Percentiles rank a stretch among this genome's conserved stretches.
Evolutionary conservation across 2,329 filamentous ascomycete genomes (phyloP).

Genomic region (Pseudonectria buxi): DNA sequence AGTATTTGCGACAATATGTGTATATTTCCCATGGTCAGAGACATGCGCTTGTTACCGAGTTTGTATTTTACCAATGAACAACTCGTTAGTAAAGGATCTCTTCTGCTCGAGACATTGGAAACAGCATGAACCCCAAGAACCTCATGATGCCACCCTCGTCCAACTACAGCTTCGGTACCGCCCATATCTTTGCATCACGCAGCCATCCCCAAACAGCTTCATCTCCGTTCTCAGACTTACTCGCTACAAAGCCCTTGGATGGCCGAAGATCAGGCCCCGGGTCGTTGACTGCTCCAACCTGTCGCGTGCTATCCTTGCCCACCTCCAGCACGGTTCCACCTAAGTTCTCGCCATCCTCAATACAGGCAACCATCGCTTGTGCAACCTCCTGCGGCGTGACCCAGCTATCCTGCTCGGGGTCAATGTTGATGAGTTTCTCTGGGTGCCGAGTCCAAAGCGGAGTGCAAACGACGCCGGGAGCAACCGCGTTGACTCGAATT

Average conservation of each 20-base stretch:
- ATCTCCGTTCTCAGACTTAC: constrained; percentile 21
- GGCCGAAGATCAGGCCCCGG: constrained; percentile 29
- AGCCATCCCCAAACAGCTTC: constrained; percentile 23
- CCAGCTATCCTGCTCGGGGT: constrained; percentile 31
- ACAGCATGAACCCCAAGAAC: too few species aligned
- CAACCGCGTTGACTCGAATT: constrained; percentile 37
- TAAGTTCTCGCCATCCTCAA: constrained; percentile 25
- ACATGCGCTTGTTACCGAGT: too few species aligned
- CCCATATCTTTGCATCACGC: constrained; percentile 20
- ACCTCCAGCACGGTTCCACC: constrained; percentile 39
- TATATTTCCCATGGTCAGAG: too few species aligned
- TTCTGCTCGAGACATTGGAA: too few species aligned
- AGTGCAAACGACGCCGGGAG: constrained; percentile 38
- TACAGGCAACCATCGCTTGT: constrained; percentile 34
- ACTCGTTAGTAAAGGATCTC: too few species aligned
- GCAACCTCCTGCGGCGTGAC: constrained; percentile 37
- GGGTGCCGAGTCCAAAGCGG: constrained; percentile 40
- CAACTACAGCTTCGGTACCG: too few species aligned
- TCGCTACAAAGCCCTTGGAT: constrained; percentile 21
- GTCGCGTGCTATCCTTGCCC: constrained; percentile 23
- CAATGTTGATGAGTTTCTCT: constrained; percentile 34
- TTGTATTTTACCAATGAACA: too few species aligned
- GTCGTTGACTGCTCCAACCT: constrained; percentile 30
- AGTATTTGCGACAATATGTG: too few species aligned
- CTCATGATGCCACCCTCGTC: too few species aligned